Evolutionary conservation across 202 grass and related monocot genomes (phyloP).

Genomic region (Schoenoplectus tabernaemontani): DNA sequence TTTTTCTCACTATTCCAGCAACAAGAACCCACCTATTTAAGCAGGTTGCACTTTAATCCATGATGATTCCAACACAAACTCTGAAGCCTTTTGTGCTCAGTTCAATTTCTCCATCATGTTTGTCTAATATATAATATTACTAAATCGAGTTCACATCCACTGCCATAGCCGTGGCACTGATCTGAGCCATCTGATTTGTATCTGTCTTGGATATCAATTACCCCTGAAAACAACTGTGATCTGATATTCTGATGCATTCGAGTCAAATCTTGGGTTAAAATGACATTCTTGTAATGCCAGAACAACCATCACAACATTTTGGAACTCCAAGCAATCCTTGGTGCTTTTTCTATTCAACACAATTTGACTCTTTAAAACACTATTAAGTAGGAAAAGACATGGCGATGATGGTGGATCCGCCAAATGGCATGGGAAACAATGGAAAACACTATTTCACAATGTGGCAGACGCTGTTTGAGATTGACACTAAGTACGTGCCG

Average conservation of each 20-base stretch:
- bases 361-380: not conserved
- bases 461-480: constrained; percentile 86
- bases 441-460: constrained; percentile 93
- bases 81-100: not conserved
- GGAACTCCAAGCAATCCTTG: not conserved
- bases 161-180: not conserved
- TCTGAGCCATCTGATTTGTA: not conserved
- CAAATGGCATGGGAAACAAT: constrained; percentile 59
- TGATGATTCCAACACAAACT: not conserved
- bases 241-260: not conserved
- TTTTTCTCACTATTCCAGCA: not conserved
- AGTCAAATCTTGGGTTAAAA: not conserved
- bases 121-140: not conserved
- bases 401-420: constrained; percentile 81
- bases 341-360: not conserved
- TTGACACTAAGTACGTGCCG: constrained; percentile 81
- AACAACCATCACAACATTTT: not conserved
- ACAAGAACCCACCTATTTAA: not conserved
- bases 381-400: constrained; percentile 21
- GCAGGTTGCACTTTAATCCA: not conserved
- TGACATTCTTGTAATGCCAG: not conserved
- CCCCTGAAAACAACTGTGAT: not conserved
- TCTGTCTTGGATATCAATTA: not conserved
- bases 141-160: not conserved
- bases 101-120: not conserved